Base-by-base conservation (phyloP, 306 rosid genomes). In the Quercus robur region DNA sequence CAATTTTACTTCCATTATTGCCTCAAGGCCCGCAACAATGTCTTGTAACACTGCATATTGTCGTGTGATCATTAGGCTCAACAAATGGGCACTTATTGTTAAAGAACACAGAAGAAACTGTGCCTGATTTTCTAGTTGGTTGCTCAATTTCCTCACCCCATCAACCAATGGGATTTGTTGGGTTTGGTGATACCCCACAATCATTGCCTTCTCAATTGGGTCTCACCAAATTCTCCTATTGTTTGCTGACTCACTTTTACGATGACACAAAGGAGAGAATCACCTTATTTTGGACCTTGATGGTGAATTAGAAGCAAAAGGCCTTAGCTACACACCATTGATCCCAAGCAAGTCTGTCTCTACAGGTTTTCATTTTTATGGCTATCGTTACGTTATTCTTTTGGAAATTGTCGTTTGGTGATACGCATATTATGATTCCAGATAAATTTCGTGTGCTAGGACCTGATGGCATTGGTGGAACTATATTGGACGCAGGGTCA, bases 391-490 rank as follows among this genome's bases (percentile, higher is more conserved):
- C 21, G 20, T 73, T 11, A 73, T 49, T 54, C 78, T 73, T 19
- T 54, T 55, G n/a, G 57, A 52, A 20, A 80, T 73, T 56, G 38
- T 73, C 5, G 18, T 80, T 80, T 2, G 74, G 78, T 5, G 54
- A 38, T 3, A 35, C 5, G 23, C 49, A 31, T 26, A 5, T 4
- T 20, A 57, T 21, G 19, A 35, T 74, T 74, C 78, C 69, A 17
- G 28, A 56, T 15, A 74, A 56, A 6, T 12, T 74, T 33, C 55
- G 3, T 5, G 19, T 26, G 14, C 8, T 15, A 4, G 38, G 68
- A 13, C 19, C 1, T 18, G 70, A 67, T 1, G 75, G 62, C 14
- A 38, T 41, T 26, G 69, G 83, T 4, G 69, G 78, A 67, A 80
- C 51, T 15, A 15, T 73, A 38, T 11, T 56, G 23, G 54, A 55